Base-by-base conservation (phyloP, 1,284 basidiomycete species). In the Rhodotorula sp. region DNA sequence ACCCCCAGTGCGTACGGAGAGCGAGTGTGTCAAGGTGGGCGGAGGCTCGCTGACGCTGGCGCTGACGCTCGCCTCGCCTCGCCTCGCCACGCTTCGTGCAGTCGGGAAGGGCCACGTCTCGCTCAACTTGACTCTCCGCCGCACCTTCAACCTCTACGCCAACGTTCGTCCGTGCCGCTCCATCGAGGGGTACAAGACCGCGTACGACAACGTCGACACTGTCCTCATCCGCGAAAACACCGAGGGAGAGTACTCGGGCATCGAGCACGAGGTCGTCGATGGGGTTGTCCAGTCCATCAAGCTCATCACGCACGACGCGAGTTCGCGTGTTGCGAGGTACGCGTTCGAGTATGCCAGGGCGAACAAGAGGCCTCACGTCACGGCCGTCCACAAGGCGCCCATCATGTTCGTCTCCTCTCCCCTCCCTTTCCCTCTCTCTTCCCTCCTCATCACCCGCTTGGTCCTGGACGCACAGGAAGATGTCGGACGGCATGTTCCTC, bases 221-320 rank as follows among this genome's bases (percentile, higher is more conserved):
- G 95, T 97, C 62, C 85, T 99, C 76, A 99, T 99, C 81, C 92
- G 96, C 79, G 96, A 99, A 84, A 99, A 99, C 83, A 99, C 96
- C 40, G 96, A 99, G 83, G 96, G 96, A 79, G 96, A 99, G 83
- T 99, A 99, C 84, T 98, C 94, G 74, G 95, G 95, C 75, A 97
- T 98, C 77, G 95, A 98, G 83, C 95, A 98, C 82, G 94, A 97
- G 87, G 89, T 96, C 68, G 89, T 99, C 75, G 93, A 97, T 76
- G 96, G 96, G 75, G 96, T 99, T 72, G 96, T 99, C 54, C 96
- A 99, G 83, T 97, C 93, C 62, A 99, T 99, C 85, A 99, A 99
- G 83, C 88, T 99, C 69, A 99, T 99, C 81, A 99, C 96, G 51
- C 95, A 94, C 88, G 92, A 98, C 74, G 96, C 96, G 31, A 98